phyloP scores from a whole-genome alignment of 306 rosid genomes.

The Gastrolobium villosum region DNA sequence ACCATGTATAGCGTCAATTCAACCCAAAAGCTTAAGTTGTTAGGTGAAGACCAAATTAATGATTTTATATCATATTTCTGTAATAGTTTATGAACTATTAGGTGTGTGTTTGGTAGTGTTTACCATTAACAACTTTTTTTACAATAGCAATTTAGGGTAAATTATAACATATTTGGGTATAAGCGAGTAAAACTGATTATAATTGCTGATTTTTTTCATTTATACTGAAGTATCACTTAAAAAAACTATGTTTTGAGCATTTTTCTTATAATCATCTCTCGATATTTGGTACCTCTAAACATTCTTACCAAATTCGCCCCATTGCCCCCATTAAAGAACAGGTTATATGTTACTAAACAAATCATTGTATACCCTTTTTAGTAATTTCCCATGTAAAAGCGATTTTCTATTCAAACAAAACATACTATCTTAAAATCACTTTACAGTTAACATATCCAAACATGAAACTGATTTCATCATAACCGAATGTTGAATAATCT shows the following conservation, averaged over 20 bases:
- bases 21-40: too few relatives aligned
- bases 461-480: slow-evolving; percentile 8
- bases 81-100: slow-evolving; percentile 22
- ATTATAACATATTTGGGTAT: not conserved
- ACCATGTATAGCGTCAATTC: too few relatives aligned
- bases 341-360: not conserved
- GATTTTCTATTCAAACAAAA: not conserved
- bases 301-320: slow-evolving; percentile 18
- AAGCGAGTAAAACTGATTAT: slow-evolving; percentile 17
- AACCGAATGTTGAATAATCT: slow-evolving; percentile 27
- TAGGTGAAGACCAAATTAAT: too few relatives aligned
- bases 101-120: not conserved
- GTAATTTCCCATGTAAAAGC: not conserved
- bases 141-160: not conserved
- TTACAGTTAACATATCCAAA: slow-evolving; percentile 9
- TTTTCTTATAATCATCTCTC: slow-evolving; percentile 3
- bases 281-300: not conserved
- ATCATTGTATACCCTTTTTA: not conserved
- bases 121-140: not conserved
- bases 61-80: too few relatives aligned
- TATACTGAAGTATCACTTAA: not conserved
- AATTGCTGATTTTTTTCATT: not conserved
- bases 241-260: not conserved
- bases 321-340: not conserved
- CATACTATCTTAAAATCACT: slow-evolving; percentile 12